Evolutionary conservation across 2,329 filamentous ascomycete species (phyloP).

Genomic region (Fusarium sp.): DNA sequence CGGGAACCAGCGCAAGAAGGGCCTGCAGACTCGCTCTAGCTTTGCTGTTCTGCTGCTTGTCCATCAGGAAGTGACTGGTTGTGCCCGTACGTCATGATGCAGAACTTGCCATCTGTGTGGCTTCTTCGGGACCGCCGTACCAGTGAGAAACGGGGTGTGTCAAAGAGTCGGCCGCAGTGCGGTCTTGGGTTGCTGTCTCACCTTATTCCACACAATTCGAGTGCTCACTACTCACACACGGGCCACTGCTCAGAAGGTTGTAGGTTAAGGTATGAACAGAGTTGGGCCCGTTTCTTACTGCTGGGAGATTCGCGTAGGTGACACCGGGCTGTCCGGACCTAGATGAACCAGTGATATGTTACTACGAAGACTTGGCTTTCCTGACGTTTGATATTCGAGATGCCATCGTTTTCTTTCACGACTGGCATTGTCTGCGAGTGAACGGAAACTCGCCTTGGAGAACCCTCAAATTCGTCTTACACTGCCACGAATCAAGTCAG

Average conservation of each 20-base stretch:
- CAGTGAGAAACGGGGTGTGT: neutral
- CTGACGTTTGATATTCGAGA: neutral
- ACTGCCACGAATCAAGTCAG: neutral
- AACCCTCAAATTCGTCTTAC: neutral
- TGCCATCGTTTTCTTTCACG: neutral
- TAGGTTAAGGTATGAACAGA: constrained; percentile 17
- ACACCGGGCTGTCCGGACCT: neutral
- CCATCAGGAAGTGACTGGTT: neutral
- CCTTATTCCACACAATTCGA: constrained; percentile 2
- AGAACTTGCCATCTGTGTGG: neutral
- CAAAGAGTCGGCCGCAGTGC: neutral
- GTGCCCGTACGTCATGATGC: constrained; percentile 1
- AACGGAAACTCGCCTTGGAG: neutral
- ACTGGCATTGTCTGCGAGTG: neutral
- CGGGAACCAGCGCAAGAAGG: neutral
- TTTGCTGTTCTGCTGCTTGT: neutral
- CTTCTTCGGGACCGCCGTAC: neutral
- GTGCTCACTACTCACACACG: neutral
- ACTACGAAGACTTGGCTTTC: neutral
- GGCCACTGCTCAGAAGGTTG: neutral
- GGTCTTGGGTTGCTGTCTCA: neutral
- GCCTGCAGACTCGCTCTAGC: neutral
- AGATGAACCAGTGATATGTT: neutral
- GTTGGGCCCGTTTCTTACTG: constrained; percentile 21
- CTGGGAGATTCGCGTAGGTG: constrained; percentile 1